Conservation (phyloP, 495 filamentous ascomycete species). For the Aspergillus hancockii region DNA sequence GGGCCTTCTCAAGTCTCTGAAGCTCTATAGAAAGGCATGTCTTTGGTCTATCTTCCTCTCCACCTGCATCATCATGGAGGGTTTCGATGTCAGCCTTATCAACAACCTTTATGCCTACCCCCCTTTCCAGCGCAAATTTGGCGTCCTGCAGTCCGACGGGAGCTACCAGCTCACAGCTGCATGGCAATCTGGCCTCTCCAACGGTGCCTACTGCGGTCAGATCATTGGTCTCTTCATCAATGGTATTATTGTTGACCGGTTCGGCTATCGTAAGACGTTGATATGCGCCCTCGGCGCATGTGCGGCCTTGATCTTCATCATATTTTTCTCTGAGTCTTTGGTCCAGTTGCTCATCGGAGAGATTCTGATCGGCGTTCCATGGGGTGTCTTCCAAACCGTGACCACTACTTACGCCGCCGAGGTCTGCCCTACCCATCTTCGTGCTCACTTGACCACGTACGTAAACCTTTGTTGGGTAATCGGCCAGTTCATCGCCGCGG, state of each 20-base stretch:
- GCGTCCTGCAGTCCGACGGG: conserved; percentile 27
- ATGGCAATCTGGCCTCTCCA: conserved; percentile 68
- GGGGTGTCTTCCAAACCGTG: conserved; percentile 71
- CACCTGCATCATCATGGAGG: conserved; percentile 48
- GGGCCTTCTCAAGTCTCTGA: conserved; percentile 27
- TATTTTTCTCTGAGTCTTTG: conserved; percentile 61
- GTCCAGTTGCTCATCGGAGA: conserved; percentile 62
- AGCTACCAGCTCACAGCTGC: conserved; percentile 40
- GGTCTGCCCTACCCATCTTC: conserved; percentile 63
- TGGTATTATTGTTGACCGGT: conserved; percentile 62
- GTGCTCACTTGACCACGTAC: conserved; percentile 67
- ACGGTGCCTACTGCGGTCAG: conserved; percentile 57
- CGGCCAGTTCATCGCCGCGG: conserved; percentile 66
- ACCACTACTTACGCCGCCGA: conserved; percentile 72
- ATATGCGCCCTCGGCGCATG: conserved; percentile 56
- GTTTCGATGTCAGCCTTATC: conserved; percentile 46
- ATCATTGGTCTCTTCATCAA: conserved; percentile 68
- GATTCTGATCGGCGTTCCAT: conserved; percentile 68
- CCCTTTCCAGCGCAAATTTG: conserved; percentile 39
- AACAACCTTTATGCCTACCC: conserved; percentile 33
- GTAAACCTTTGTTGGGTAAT: conserved; percentile 74
- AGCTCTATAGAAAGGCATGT: conserved; percentile 47
- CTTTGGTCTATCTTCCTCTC: conserved; percentile 46
- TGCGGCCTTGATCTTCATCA: conserved; percentile 60
- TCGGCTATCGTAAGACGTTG: conserved; percentile 64